Conservation (phyloP, 1,284 basidiomycete species). For the Apiotrichum veenhuisii region DNA sequence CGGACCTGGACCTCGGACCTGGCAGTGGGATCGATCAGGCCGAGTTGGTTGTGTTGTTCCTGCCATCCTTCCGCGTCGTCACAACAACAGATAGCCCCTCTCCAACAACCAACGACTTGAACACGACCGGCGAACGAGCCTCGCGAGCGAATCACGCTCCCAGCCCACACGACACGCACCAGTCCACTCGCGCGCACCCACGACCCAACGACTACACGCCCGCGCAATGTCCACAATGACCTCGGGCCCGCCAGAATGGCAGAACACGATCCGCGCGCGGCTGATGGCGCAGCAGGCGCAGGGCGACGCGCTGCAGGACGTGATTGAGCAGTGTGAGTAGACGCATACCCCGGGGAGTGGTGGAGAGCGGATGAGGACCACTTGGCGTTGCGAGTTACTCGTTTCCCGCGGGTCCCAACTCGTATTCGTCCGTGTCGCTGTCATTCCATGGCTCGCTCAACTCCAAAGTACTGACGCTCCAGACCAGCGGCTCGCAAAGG, state of each 20-base stretch:
- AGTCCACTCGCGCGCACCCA: too few species aligned
- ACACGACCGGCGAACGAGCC: too few species aligned
- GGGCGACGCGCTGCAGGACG: slow-evolving; percentile 64
- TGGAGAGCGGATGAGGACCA: neutral
- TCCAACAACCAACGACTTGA: too few species aligned
- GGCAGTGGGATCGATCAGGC: too few species aligned
- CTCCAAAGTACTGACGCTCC: too few species aligned
- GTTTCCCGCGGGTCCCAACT: too few species aligned
- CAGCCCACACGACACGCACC: neutral
- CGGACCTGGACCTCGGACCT: neutral
- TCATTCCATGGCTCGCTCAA: too few species aligned
- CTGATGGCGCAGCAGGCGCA: slow-evolving; percentile 63
- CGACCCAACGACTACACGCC: neutral
- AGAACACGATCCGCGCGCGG: slow-evolving; percentile 57
- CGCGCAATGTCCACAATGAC: neutral
- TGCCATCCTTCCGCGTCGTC: too few species aligned
- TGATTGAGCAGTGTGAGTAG: slow-evolving; percentile 77
- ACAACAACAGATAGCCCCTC: too few species aligned
- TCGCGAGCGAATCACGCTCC: neutral
- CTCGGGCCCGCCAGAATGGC: slow-evolving; percentile 36
- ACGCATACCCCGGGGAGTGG: neutral
- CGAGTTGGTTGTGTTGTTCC: too few species aligned
- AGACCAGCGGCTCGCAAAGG: slow-evolving; percentile 85
- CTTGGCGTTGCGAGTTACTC: too few species aligned
- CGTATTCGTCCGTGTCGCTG: too few species aligned